Evolutionary conservation across 169 alveolate genomes (phyloP).

Genomic region (Perkinsus olseni): DNA sequence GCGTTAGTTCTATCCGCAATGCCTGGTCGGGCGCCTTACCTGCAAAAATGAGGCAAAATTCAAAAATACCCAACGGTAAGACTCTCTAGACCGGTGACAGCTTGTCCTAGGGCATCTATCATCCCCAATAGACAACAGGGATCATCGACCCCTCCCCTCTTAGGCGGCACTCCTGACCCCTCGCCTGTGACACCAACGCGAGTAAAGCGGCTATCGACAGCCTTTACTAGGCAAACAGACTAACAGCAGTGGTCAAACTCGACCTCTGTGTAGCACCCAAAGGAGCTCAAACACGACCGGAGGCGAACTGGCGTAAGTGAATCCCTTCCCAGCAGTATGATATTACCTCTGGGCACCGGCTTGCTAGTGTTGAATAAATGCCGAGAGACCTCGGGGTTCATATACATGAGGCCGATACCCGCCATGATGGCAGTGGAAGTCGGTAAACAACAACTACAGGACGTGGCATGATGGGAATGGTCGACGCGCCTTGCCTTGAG

Average conservation of each 20-base stretch:
- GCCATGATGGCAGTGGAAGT: neutral
- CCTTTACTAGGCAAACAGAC: too few species aligned
- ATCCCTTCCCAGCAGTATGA: neutral
- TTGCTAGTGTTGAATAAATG: neutral
- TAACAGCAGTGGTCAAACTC: too few species aligned
- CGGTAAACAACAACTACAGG: too few species aligned
- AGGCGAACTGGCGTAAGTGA: neutral
- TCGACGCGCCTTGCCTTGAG: too few species aligned
- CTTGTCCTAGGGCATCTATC: neutral
- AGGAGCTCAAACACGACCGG: neutral
- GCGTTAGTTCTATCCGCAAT: neutral
- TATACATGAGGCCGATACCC: neutral
- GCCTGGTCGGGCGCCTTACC: neutral
- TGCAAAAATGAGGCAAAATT: neutral
- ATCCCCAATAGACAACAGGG: too few species aligned
- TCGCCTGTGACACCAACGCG: too few species aligned
- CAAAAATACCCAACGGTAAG: neutral
- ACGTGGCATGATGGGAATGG: too few species aligned
- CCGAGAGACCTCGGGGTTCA: neutral
- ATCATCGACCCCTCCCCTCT: too few species aligned
- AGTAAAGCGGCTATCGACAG: too few species aligned
- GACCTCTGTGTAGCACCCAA: neutral
- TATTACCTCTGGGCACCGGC: neutral
- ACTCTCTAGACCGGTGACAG: neutral
- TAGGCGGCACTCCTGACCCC: too few species aligned